phyloP scores from a whole-genome alignment of 345 rosid species.

The Mercurialis annua region DNA sequence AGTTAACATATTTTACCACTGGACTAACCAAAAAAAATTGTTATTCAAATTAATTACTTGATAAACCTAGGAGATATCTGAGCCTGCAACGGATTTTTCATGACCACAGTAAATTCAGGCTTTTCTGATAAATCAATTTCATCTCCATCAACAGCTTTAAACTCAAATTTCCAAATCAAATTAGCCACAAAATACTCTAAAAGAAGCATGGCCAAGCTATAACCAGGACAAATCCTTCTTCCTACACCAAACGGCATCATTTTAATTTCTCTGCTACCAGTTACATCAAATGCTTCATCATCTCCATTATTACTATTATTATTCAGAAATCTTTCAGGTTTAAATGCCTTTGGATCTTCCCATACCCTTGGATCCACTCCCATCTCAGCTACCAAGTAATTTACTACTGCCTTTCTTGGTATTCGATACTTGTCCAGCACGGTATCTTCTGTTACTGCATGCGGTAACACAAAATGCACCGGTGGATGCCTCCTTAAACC shows the following conservation, averaged over 20 bases:
- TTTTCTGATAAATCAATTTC: constrained; percentile 10
- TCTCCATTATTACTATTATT: too few relatives aligned
- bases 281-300: constrained; percentile 9
- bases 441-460: constrained; percentile 15
- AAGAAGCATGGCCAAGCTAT: constrained; percentile 16
- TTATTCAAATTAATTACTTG: too few relatives aligned
- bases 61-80: not conserved
- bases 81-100: constrained; percentile 11
- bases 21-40: too few relatives aligned
- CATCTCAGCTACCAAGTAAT: constrained; percentile 13
- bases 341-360: constrained; percentile 27
- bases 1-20: too few relatives aligned
- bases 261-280: constrained; percentile 14
- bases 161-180: constrained; percentile 16
- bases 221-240: constrained; percentile 18
- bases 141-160: constrained; percentile 14
- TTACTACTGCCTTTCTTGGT: constrained; percentile 2
- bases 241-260: constrained; percentile 25
- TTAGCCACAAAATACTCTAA: constrained; percentile 20
- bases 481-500: constrained; percentile 25
- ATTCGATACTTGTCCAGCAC: not conserved
- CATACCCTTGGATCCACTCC: constrained; percentile 16
- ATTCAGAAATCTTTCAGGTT: constrained; percentile 20
- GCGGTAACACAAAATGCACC: constrained; percentile 12
- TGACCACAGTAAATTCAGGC: not conserved